Conservation (phyloP, 176 grass and related monocot species). For the Secale cereale region DNA sequence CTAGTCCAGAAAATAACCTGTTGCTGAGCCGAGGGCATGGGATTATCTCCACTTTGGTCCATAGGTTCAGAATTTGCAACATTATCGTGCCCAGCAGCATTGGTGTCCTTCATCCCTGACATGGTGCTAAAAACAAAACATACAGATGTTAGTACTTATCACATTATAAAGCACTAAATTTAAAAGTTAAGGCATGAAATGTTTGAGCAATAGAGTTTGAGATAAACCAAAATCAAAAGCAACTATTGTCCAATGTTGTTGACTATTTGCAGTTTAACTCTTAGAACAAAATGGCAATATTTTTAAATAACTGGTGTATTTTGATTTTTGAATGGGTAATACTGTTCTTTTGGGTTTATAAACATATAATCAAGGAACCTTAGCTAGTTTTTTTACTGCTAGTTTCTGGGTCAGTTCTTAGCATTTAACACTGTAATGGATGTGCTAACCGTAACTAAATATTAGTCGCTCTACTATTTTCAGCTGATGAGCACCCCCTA, state of each 20-base stretch:
- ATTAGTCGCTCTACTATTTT: background rate
- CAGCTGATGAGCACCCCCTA: background rate
- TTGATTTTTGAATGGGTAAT: background rate
- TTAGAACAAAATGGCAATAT: background rate
- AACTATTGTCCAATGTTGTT: background rate
- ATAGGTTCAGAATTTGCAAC: constrained; percentile 43
- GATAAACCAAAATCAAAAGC: background rate
- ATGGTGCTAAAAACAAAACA: constrained; percentile 26
- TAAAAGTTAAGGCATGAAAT: background rate
- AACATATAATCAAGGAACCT: background rate
- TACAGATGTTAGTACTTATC: background rate
- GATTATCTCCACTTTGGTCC: constrained; percentile 50
- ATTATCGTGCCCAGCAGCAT: background rate
- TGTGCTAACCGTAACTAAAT: background rate
- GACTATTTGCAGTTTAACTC: background rate
- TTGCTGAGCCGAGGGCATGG: constrained; percentile 76
- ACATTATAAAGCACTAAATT: background rate
- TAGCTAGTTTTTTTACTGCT: background rate
- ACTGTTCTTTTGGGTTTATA: background rate
- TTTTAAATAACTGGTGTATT: background rate
- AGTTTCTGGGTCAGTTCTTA: background rate
- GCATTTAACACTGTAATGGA: background rate
- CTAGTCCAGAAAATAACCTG: constrained; percentile 50
- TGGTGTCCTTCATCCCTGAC: constrained; percentile 41
- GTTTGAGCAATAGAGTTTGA: background rate